Percentiles rank a stretch among this genome's conserved stretches.
Conservation (phyloP, 2,329 filamentous ascomycete genomes). For the Aspergillus ibericus region DNA sequence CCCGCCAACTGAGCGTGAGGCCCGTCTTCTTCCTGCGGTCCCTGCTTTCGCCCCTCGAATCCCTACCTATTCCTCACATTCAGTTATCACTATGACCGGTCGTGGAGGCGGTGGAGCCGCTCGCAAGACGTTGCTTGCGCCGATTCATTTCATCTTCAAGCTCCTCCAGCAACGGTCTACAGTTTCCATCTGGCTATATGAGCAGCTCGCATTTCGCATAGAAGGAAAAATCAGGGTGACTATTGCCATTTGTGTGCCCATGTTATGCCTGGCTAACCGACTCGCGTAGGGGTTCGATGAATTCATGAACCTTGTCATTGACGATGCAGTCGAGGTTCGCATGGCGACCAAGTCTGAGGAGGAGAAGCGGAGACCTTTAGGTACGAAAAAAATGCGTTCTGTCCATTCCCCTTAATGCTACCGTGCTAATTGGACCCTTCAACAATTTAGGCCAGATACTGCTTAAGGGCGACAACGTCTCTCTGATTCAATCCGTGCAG, state of each 20-base stretch:
- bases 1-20: not conserved
- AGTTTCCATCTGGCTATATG: slow-evolving; percentile 94
- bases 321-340: slow-evolving; percentile 91
- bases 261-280: slow-evolving; percentile 8
- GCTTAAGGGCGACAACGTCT: slow-evolving; percentile 85
- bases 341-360: slow-evolving; percentile 77
- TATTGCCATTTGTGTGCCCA: not conserved
- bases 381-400: slow-evolving; percentile 51
- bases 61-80: not conserved
- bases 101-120: slow-evolving; percentile 55
- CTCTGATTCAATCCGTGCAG: slow-evolving; percentile 66
- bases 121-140: slow-evolving; percentile 69
- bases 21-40: not conserved
- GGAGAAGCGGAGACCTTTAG: slow-evolving; percentile 75
- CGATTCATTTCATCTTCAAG: slow-evolving; percentile 92
- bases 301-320: slow-evolving; percentile 98
- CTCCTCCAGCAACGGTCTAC: slow-evolving; percentile 80
- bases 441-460: slow-evolving; percentile 70
- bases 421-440: slow-evolving; percentile 11
- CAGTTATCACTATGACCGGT: slow-evolving; percentile 51
- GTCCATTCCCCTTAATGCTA: not conserved
- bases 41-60: slow-evolving; percentile 5
- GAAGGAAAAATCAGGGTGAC: slow-evolving; percentile 92
- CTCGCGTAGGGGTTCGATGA: slow-evolving; percentile 85
- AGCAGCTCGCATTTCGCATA: slow-evolving; percentile 90